Evolutionary conservation across 2,329 filamentous ascomycete species (phyloP).

Genomic region (Claviceps humidiphila): DNA sequence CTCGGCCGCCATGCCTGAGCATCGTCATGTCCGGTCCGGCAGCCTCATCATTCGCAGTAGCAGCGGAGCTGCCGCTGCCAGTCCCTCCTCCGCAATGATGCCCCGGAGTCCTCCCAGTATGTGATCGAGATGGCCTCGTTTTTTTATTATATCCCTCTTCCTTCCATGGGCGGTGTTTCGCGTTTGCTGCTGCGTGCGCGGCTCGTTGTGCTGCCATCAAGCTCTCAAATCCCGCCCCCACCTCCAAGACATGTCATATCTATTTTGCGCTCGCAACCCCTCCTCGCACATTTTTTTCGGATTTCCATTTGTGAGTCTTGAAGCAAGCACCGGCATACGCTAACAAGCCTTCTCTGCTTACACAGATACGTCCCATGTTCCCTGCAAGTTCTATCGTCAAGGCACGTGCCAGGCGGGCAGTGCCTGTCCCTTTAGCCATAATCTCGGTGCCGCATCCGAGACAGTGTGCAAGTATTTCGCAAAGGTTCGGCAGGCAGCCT

Average conservation of each 20-base stretch:
- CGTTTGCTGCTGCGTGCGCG: not conserved
- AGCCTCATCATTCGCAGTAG: slow-evolving; percentile 39
- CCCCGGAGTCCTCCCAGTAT: slow-evolving; percentile 49
- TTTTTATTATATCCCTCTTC: not conserved
- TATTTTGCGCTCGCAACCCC: no score
- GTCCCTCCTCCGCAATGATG: slow-evolving; percentile 14
- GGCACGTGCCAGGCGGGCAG: slow-evolving; percentile 91
- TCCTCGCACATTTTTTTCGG: no score
- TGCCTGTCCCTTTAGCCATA: slow-evolving; percentile 93
- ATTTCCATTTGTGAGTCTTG: no score
- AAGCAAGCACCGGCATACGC: not conserved
- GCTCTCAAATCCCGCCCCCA: slow-evolving; percentile 4
- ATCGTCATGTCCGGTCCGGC: slow-evolving; percentile 43
- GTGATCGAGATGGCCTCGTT: not conserved
- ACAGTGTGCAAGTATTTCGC: slow-evolving; percentile 98
- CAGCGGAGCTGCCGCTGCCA: slow-evolving; percentile 12
- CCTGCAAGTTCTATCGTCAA: slow-evolving; percentile 98
- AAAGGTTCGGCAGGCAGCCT: slow-evolving; percentile 50
- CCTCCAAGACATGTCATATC: not conserved
- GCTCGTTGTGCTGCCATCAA: not conserved
- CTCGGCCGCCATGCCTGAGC: slow-evolving; percentile 31
- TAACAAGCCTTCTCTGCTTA: not conserved
- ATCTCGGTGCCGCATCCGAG: slow-evolving; percentile 70
- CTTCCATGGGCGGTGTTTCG: not conserved
- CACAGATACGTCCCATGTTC: slow-evolving; percentile 86